These are phyloP conservation scores for Aspergillus aculeatus DNA, from an alignment of 2,329 filamentous ascomycete species.

Conservation along the genomic window DNA sequence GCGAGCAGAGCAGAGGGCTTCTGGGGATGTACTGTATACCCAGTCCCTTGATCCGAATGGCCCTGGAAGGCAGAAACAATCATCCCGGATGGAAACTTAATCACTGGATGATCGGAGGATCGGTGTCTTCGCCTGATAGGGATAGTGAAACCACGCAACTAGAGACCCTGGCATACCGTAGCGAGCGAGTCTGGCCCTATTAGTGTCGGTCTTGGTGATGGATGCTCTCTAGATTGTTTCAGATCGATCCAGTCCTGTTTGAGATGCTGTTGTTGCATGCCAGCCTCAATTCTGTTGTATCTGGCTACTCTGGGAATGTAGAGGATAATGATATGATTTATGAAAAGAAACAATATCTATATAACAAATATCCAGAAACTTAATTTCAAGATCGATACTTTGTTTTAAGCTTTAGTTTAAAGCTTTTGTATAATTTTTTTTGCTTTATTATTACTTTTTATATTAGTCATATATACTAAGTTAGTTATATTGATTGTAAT, in stretches of 20 bases:
- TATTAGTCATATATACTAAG: too few relatives aligned
- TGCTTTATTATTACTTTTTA: too few relatives aligned
- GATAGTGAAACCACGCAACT: neutral
- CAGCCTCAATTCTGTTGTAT: neutral
- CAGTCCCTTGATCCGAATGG: neutral
- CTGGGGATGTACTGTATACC: too few relatives aligned
- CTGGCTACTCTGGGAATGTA: too few relatives aligned
- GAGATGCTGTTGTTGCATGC: neutral
- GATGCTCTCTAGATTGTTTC: neutral
- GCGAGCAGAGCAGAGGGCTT: neutral
- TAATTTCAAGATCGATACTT: too few relatives aligned
- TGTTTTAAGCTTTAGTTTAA: too few relatives aligned
- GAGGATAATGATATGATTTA: too few relatives aligned
- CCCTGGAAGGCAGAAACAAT: too few relatives aligned
- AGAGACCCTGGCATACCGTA: neutral
- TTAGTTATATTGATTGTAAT: too few relatives aligned
- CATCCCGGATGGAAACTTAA: neutral
- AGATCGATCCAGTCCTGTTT: neutral
- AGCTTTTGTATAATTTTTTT: too few relatives aligned
- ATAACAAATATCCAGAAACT: too few relatives aligned
- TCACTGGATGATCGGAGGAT: neutral
- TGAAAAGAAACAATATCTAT: too few relatives aligned
- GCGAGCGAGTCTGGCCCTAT: neutral
- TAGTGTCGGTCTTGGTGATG: neutral
- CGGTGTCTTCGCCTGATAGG: neutral